Percentiles rank a stretch among this genome's conserved stretches.
Conservation (phyloP, 2,329 filamentous ascomycete species). For the Arthrobotrys conoides region DNA sequence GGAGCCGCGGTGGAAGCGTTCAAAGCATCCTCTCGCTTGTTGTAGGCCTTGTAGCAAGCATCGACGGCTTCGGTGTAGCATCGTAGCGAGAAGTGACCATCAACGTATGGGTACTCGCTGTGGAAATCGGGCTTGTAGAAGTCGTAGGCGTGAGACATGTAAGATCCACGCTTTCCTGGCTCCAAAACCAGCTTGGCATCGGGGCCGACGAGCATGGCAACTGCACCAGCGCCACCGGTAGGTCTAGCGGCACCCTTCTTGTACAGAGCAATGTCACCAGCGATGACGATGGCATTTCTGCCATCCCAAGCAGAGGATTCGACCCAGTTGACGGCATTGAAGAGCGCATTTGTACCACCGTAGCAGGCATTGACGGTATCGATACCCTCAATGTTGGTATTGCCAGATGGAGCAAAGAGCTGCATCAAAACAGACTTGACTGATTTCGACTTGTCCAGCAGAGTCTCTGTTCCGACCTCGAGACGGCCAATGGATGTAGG, state of each 20-base stretch:
- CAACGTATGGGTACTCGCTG: constrained; percentile 88
- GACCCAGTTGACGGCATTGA: constrained; percentile 87
- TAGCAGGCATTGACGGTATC: constrained; percentile 90
- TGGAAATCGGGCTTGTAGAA: constrained; percentile 92
- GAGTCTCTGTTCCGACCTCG: constrained; percentile 87
- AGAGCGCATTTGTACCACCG: constrained; percentile 85
- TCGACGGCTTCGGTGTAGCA: constrained; percentile 88
- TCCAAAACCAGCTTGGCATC: constrained; percentile 83
- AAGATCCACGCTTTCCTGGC: constrained; percentile 82
- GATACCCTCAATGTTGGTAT: constrained; percentile 86
- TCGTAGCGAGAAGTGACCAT: constrained; percentile 84
- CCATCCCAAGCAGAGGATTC: constrained; percentile 91
- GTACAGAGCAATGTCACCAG: constrained; percentile 87
- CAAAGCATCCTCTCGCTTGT: constrained; percentile 77
- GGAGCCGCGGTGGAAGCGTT: constrained; percentile 69
- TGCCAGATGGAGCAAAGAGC: constrained; percentile 79
- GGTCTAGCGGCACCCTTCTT: constrained; percentile 86
- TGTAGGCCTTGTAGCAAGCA: constrained; percentile 84
- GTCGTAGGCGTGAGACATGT: constrained; percentile 88
- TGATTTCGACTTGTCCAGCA: constrained; percentile 91
- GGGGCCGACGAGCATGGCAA: constrained; percentile 84
- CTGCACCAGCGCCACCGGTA: constrained; percentile 83
- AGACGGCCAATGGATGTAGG: constrained; percentile 82
- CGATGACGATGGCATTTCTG: constrained; percentile 82
- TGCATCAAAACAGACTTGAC: constrained; percentile 92